phyloP scores from a whole-genome alignment of 257 asterid genomes.

The Fraxinus cuspidata region DNA sequence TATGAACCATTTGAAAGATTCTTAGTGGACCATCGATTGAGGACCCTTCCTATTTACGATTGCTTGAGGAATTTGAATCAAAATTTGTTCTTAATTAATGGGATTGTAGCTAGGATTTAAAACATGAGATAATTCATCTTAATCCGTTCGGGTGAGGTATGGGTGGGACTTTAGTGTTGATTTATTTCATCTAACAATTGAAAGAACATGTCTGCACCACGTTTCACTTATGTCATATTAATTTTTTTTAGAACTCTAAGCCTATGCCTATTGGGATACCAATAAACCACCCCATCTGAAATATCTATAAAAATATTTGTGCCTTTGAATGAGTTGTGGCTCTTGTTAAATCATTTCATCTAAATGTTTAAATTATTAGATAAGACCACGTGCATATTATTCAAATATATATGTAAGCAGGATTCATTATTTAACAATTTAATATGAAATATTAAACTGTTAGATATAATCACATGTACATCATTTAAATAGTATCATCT shows the following conservation, averaged over 20 bases:
- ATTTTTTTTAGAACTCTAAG: not conserved
- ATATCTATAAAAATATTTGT: too few relatives aligned
- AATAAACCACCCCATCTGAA: too few relatives aligned
- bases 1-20: conserved; percentile 11
- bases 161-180: not conserved
- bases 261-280: too few relatives aligned
- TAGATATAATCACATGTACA: too few relatives aligned
- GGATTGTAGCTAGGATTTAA: not conserved
- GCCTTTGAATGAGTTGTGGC: too few relatives aligned
- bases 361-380: too few relatives aligned
- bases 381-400: too few relatives aligned
- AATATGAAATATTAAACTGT: too few relatives aligned
- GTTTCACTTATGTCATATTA: not conserved
- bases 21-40: conserved; percentile 18
- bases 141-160: not conserved
- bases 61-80: not conserved
- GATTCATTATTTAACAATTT: too few relatives aligned
- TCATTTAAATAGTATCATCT: too few relatives aligned
- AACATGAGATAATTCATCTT: not conserved
- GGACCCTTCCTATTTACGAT: not conserved
- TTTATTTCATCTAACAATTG: not conserved
- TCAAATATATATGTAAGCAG: too few relatives aligned
- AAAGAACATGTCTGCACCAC: not conserved
- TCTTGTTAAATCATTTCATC: too few relatives aligned
- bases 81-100: not conserved